Base-by-base conservation (phyloP, 2,329 filamentous ascomycete species). In the Rhytidhysteron rufulum region DNA sequence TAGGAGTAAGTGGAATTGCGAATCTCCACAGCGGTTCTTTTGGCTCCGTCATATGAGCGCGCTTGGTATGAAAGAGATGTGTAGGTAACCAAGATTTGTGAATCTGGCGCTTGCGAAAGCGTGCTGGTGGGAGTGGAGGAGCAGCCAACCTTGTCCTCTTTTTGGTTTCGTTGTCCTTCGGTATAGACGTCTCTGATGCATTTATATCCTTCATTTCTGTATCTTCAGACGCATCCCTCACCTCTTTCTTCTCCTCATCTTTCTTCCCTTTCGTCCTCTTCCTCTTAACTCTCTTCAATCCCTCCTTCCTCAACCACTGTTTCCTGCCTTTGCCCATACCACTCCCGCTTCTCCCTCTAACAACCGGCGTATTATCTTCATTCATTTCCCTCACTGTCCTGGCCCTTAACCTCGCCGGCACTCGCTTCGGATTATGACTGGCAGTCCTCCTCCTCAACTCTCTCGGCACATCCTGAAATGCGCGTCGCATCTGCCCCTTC, bases 61-160 rank as follows among this genome's bases (percentile, higher is more conserved):
- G 76, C 65, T 98, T 98, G 2, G 91, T 83, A 66, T 95, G 90
- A 78, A 86, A 98, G 49, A 94, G 69, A 63, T 98, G 93, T 5
- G 93, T 97, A 0, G 93, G 93, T 13, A 98, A 73, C 88, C 91
- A 96, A 3, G 86, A 89, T 71, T 97, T 97, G 63, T 86, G 77
- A 33, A 84, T 71, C 61, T 97, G 91, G 22, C 93, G 82, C 66
- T 88, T 93, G 50, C 84, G 82, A 60, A 88, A 97, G 55, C 84
- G 90, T 17, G 77, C 79, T 32, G 75, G 76, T 2, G 80, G 82
- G 63, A 62, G 72, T 4, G 71, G 70, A 4, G 81, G 77, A n/a
- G 79, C 73, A 40, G 88, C 86, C 37, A 91, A 72, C 33, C 71
- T 72, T 53, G 87, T 86, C 37, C 90, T 74, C 39, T 70, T 72